A percentile compares a stretch with the other conserved stretches of the same genome.
Conservation (phyloP, 352 stramenopile genomes). For the Nothophytophthora sp. region DNA sequence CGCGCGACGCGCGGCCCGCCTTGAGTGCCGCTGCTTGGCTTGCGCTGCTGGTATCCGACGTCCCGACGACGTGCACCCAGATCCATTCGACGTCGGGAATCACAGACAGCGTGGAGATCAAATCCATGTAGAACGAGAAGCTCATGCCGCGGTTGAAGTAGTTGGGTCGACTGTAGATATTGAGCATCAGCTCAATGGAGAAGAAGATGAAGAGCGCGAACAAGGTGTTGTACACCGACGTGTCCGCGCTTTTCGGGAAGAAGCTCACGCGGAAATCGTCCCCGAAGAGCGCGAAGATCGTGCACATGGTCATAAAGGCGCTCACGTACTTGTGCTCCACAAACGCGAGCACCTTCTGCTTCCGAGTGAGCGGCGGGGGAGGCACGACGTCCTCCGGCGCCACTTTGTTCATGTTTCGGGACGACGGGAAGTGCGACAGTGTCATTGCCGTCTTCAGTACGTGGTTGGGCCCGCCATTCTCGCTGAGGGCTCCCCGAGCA, state of each 20-base stretch:
- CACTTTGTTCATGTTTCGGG: slow-evolving; percentile 68
- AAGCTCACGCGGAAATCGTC: slow-evolving; percentile 82
- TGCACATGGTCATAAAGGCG: slow-evolving; percentile 67
- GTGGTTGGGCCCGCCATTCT: slow-evolving; percentile 28
- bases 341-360: slow-evolving; percentile 48
- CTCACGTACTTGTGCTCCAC: slow-evolving; percentile 79
- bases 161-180: slow-evolving; percentile 69
- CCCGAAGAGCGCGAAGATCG: slow-evolving; percentile 87
- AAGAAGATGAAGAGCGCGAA: slow-evolving; percentile 84
- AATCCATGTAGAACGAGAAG: slow-evolving; percentile 94
- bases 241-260: slow-evolving; percentile 66
- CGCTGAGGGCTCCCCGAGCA: background rate
- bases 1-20: slow-evolving; percentile 83
- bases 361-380: slow-evolving; percentile 30
- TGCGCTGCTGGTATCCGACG: slow-evolving; percentile 15
- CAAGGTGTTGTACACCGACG: slow-evolving; percentile 73
- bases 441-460: slow-evolving; percentile 34
- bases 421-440: slow-evolving; percentile 38
- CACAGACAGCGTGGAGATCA: slow-evolving; percentile 93
- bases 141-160: slow-evolving; percentile 79
- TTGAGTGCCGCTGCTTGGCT: slow-evolving; percentile 73
- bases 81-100: slow-evolving; percentile 91
- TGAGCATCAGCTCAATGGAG: slow-evolving; percentile 59
- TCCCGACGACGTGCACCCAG: slow-evolving; percentile 60
- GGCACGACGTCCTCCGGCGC: slow-evolving; percentile 51